Base-by-base conservation (phyloP, 768 basidiomycete species). In the Vararia minispora region DNA sequence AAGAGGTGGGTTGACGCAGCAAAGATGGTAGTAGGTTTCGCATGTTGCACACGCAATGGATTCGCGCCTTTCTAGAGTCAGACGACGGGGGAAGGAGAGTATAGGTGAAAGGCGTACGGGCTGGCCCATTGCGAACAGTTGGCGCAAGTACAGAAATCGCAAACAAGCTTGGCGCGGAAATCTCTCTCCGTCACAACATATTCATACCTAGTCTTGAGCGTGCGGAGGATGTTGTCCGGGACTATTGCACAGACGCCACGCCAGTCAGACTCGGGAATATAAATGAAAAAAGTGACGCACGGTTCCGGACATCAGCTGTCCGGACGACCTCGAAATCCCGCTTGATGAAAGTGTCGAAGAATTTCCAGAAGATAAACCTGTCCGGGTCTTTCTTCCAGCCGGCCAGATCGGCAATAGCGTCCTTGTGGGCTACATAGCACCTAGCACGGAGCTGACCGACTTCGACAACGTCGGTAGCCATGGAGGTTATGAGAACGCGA, bases 341-440 rank as follows among this genome's bases (percentile, higher is more conserved):
- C 66, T 94, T 91, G 62, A 97, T 88, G 61, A 94, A 97, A 37
- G 91, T 90, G 65, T 98, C 94, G 56, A 94, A 99, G 21, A 97
- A 70, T 52, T 85, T 79, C 52, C 79, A 79, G 69, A 91, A 99
- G 68, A 92, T 95, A 69, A 99, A 99, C 47, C 87, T 76, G 60
- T 99, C 94, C 2, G 86, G 82, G 30, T 79, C 72, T 59, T 86
- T 87, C 66, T 91, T 97, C 89, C 89, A 97, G 5, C 79, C 81
- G 53, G 85, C 75, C 26, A 95, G 66, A 64, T 97, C 87, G 34
- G 86, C 79, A 51, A 94, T 91, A 65, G 90, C 89, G 69, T 97
- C 91, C 58, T 88, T 74, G 62, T 98, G 92, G 42, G 82, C 75
- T 53, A 99, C 95, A 60, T 81, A 77, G 69, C 95, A 98, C 62